Conservation (phyloP, 768 basidiomycete genomes). For the Termitomyces sp. region DNA sequence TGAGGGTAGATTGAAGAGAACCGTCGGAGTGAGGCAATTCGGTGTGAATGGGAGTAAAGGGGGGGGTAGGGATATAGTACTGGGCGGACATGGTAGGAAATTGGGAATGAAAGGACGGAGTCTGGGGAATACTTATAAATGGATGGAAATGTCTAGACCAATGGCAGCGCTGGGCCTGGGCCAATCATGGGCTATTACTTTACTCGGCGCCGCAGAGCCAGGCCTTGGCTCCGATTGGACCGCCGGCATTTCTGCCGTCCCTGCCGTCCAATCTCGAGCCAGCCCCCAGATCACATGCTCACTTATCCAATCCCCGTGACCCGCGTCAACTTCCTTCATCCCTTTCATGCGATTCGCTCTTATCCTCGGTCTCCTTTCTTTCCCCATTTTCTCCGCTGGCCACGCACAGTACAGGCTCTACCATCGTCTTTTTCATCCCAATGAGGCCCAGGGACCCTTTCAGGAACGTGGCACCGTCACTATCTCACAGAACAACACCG, state of each 20-base stretch:
- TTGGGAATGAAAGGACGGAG: conserved; percentile 2
- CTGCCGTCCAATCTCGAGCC: conserved; percentile 8
- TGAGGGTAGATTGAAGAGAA: conserved; percentile 41
- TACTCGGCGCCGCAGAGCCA: conserved; percentile 1
- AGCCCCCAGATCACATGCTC: conserved; percentile 8
- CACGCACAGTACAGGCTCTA: conserved; percentile 25
- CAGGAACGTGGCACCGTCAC: conserved; percentile 34
- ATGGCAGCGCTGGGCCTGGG: conserved; percentile 10
- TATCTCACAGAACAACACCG: conserved; percentile 26
- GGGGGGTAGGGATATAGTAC: conserved; percentile 20
- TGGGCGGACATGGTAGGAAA: not conserved
- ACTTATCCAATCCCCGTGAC: conserved; percentile 1
- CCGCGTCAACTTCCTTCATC: not conserved
- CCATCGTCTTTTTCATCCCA: conserved; percentile 52
- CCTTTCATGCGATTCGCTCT: not conserved
- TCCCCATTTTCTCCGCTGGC: conserved; percentile 8
- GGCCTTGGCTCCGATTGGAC: conserved; percentile 1
- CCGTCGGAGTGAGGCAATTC: conserved; percentile 19
- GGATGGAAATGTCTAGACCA: conserved; percentile 15
- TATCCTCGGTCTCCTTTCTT: conserved; percentile 7
- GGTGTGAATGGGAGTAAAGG: conserved; percentile 26
- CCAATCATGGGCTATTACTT: conserved; percentile 1
- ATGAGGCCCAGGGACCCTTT: conserved; percentile 31
- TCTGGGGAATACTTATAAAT: conserved; percentile 11
- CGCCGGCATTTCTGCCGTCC: too few relatives aligned